Conservation (phyloP, 495 filamentous ascomycete species). For the Lichina pygmaea region DNA sequence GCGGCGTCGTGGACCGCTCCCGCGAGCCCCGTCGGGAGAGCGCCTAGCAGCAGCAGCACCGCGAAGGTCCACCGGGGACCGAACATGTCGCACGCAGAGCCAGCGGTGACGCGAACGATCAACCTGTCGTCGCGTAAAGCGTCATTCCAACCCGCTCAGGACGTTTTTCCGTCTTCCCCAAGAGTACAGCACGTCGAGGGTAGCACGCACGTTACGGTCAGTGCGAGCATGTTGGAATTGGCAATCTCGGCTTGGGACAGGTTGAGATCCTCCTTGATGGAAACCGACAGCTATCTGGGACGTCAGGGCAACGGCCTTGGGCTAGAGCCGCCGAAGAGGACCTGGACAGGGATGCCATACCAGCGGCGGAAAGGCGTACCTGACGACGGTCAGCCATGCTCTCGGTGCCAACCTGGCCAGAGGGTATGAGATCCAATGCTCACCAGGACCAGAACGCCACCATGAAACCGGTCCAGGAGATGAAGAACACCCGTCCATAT, state of each 20-base stretch:
- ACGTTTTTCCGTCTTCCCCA: no score
- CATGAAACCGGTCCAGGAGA: conserved; percentile 90
- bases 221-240: conserved; percentile 79
- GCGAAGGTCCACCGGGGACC: conserved; percentile 67
- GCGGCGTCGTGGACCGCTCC: conserved; percentile 42
- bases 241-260: conserved; percentile 46
- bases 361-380: conserved; percentile 54
- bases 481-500: conserved; percentile 81
- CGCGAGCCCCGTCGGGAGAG: conserved; percentile 62
- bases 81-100: conserved; percentile 61
- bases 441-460: conserved; percentile 88
- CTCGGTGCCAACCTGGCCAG: neutral
- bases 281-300: conserved; percentile 31
- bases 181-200: neutral
- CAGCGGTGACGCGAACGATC: conserved; percentile 55
- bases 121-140: conserved; percentile 20
- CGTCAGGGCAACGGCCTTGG: neutral
- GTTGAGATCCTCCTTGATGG: conserved; percentile 50
- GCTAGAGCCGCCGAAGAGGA: neutral
- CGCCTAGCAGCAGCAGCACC: conserved; percentile 40
- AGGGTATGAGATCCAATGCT: conserved; percentile 1
- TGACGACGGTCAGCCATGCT: neutral
- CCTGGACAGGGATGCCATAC: conserved; percentile 18
- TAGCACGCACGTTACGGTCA: conserved; percentile 52
- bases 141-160: neutral